Percentiles rank a stretch among this genome's conserved stretches.
Evolutionary conservation across 2,329 filamentous ascomycete genomes (phyloP).

Genomic region (Phyllosticta citriasiana): DNA sequence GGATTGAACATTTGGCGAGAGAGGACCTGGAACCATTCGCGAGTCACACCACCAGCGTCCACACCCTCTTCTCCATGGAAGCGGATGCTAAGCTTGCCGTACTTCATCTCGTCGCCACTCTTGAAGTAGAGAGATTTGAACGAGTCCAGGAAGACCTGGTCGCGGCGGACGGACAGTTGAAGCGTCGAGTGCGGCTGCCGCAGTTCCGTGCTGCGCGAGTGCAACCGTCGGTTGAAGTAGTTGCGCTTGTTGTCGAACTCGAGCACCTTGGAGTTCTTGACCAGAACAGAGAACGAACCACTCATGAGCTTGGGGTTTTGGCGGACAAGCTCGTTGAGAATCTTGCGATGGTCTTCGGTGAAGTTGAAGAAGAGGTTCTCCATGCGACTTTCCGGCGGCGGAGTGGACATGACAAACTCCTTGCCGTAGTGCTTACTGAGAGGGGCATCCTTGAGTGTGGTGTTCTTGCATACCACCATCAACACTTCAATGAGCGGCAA

Average conservation of each 20-base stretch:
- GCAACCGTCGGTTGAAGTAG: slow-evolving; percentile 92
- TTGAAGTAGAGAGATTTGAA: slow-evolving; percentile 99
- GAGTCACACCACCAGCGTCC: slow-evolving; percentile 91
- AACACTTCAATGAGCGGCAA: slow-evolving; percentile 89
- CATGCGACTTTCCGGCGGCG: slow-evolving; percentile 69
- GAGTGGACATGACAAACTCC: slow-evolving; percentile 65
- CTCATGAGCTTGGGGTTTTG: slow-evolving; percentile 98
- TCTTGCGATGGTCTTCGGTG: slow-evolving; percentile 93
- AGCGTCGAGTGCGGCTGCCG: slow-evolving; percentile 67
- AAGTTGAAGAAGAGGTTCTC: slow-evolving; percentile 93
- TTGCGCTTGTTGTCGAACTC: slow-evolving; percentile 99
- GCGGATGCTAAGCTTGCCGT: slow-evolving; percentile 93
- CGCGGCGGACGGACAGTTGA: slow-evolving; percentile 80
- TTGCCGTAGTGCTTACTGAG: slow-evolving; percentile 37
- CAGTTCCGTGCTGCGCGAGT: slow-evolving; percentile 59
- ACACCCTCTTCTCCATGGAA: slow-evolving; percentile 98
- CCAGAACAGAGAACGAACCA: slow-evolving; percentile 86
- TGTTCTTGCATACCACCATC: slow-evolving; percentile 99
- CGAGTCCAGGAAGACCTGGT: slow-evolving; percentile 95
- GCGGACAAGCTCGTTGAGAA: slow-evolving; percentile 93
- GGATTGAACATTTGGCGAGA: slow-evolving; percentile 98
- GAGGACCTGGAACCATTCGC: slow-evolving; percentile 98
- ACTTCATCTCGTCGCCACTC: slow-evolving; percentile 93
- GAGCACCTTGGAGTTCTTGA: slow-evolving; percentile 97
- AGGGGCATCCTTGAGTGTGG: slow-evolving; percentile 61